Base-by-base conservation (phyloP, 1,284 basidiomycete genomes). In the Stygiomarasmius scandens region DNA sequence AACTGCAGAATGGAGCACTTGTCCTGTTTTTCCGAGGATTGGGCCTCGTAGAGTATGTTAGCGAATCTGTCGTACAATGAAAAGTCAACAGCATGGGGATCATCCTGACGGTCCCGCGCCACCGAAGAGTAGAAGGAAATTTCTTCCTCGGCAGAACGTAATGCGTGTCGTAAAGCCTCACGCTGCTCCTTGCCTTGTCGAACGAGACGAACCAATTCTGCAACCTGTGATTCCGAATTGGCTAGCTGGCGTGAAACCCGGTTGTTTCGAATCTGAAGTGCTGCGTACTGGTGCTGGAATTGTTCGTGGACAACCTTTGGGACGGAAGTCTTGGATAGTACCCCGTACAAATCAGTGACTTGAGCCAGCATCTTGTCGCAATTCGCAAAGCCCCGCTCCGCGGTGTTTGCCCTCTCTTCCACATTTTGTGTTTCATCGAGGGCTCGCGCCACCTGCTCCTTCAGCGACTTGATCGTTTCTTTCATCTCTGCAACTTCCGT, bases 151-250 rank as follows among this genome's bases (percentile, higher is more conserved):
- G 70, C 70, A 22, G 83, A 80, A 11, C 62, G 66, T 12, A 89
- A 66, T 27, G 76, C 73, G 5, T 67, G 63, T 0, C 63, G 54
- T 22, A 89, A 72, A n/a, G 81, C 64, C 6, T 58, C 58, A 58
- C 81, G 87, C 52, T 83, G 76, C 12, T 85, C 81, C 44, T 80
- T 79, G 22, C 74, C 73, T 29, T 84, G 80, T 27, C 86, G 83
- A 63, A 89, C 77, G 29, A 91, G 76, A 57, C 81, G 71, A 0
- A 83, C 84, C 11, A 92, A 73, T 61, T 90, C 87, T 12, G 75
- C 67, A 12, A 89, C 86, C 66, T 91, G 87, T 14, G 72, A 81
- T 56, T 90, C 86, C 9, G 86, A 76, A 64, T 88, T 88, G 32
- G 81, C 83, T 5, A 89, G 73, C 66, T 86, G 25, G 11, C 89